Base-by-base conservation (phyloP, 2,329 filamentous ascomycete genomes). In the Cladosporium austrohemisphaericum region DNA sequence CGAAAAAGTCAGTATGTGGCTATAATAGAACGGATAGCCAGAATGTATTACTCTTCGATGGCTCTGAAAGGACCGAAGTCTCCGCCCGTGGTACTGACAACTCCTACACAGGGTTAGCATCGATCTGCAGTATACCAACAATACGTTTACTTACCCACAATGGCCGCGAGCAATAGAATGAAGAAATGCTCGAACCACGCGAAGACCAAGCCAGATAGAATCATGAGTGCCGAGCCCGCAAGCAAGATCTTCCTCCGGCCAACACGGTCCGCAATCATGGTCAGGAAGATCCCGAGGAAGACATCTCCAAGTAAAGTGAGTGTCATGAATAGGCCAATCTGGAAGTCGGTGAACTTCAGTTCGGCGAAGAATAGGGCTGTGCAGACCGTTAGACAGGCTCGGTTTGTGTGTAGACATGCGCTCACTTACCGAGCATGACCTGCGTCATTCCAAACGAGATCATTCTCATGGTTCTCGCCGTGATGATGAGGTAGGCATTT, bases 1-100 rank as follows among this genome's bases (percentile, higher is more conserved):
- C 5, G 33, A 16, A 8, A 1, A 26, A 4, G 16, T 46, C 31
- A 46, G 32, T n/a, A n/a, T n/a, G n/a, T n/a, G n/a, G n/a, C n/a
- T n/a, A n/a, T n/a, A n/a, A n/a, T n/a, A n/a, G n/a, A n/a, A n/a
- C n/a, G n/a, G n/a, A n/a, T n/a, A n/a, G n/a, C n/a, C n/a, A n/a
- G n/a, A n/a, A n/a, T n/a, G n/a, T n/a, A n/a, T n/a, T 55, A 38
- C 69, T 86, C 82, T 60, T 86, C 83, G 25, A 86, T 79, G 3
- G 80, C 80, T 29, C 82, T 71, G 56, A 86, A 86, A 0, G 83
- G 83, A 0, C 83, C 83, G 60, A 85, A 84, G 55, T 86, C 83
- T 13, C 80, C 77, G 5, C 83, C 83, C 2, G 61, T 64, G 2
- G 62, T 59, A 25, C 59, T 62, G 26, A 66, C 57, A 3, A 66